phyloP scores from a whole-genome alignment of 306 rosid species.

The Lathyrus oleraceus region DNA sequence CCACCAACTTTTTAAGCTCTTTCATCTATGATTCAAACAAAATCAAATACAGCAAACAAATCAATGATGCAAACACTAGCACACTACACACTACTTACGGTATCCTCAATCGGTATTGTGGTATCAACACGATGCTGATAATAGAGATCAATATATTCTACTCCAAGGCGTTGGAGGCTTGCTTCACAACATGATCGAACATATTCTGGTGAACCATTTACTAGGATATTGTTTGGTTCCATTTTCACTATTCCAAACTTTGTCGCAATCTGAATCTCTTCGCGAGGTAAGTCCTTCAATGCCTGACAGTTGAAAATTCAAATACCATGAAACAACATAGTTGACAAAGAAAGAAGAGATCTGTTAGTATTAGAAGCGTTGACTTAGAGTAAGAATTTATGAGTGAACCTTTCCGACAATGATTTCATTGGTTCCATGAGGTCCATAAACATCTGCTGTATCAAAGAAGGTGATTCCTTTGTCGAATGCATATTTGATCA shows the following conservation, averaged over 20 bases:
- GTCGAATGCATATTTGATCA: slow-evolving; percentile 64
- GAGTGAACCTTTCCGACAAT: slow-evolving; percentile 65
- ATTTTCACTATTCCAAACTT: slow-evolving; percentile 70
- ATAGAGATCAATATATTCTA: slow-evolving; percentile 78
- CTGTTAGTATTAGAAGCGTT: neutral
- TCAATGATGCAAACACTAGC: no score
- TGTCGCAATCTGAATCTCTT: slow-evolving; percentile 75
- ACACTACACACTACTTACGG: slow-evolving; percentile 37
- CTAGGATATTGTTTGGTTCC: slow-evolving; percentile 29
- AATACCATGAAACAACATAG: neutral
- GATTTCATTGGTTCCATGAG: slow-evolving; percentile 54
- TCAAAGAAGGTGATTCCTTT: slow-evolving; percentile 82
- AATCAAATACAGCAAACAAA: neutral
- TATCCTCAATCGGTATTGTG: slow-evolving; percentile 73
- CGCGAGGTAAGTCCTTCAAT: slow-evolving; percentile 65
- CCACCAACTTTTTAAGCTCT: slow-evolving; percentile 60
- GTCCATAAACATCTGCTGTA: slow-evolving; percentile 67
- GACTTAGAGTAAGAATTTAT: neutral
- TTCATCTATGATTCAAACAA: slow-evolving; percentile 43
- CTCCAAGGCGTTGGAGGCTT: slow-evolving; percentile 73
- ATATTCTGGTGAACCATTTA: slow-evolving; percentile 77
- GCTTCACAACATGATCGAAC: slow-evolving; percentile 73
- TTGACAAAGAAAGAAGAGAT: neutral
- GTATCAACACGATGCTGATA: slow-evolving; percentile 83
- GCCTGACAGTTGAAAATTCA: slow-evolving; percentile 47